Evolutionary conservation across 1,284 basidiomycete species (phyloP), one percentile per base, ranked within the genome.

Genomic region (Melampsora americana): DNA sequence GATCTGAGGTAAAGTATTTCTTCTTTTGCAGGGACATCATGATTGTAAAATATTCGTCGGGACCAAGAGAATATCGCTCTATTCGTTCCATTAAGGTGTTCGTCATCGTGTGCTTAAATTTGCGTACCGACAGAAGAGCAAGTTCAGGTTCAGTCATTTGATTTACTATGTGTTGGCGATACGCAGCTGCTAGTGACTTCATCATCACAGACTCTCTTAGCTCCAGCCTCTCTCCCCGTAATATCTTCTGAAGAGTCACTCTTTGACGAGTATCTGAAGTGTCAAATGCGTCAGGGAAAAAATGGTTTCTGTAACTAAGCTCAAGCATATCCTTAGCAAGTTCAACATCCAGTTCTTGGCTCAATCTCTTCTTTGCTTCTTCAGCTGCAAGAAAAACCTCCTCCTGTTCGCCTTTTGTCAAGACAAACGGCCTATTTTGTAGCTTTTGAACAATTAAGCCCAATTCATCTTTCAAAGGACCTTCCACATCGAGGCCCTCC

Each of bases 1-100:
- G 53, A 56, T n/a, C 53, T 56, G n/a, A 28, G 53, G 53, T 56
- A 56, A 56, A 56, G 53, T 56, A 56, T 23, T 23, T n/a, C 14
- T 56, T n/a, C 28, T 56, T 56, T 9, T 56, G 18, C n/a, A 23
- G n/a, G 6, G 28, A 16, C 53, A 23, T 56, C 53, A 23, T 12
- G 20, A 56, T 56, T 23, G 53, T 56, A 14, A 23, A 56, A 56
- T 56, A 56, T 28, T 56, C 53, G 28, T 56, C 53, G 5, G n/a
- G 53, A 56, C 53, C 28, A 28, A 56, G n/a, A n/a, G 53, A n/a
- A 56, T 56, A 56, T 12, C 53, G 53, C 28, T 56, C 53, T n/a
- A 56, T 56, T 3, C 53, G n/a, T 12, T 56, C 53, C 20, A 23
- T 12, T 14, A 56, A 23, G 53, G 53, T 16, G n/a, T 56, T n/a